Conservation (phyloP, 2,329 filamentous ascomycete species). For the Scopulariopsis brevicaulis region DNA sequence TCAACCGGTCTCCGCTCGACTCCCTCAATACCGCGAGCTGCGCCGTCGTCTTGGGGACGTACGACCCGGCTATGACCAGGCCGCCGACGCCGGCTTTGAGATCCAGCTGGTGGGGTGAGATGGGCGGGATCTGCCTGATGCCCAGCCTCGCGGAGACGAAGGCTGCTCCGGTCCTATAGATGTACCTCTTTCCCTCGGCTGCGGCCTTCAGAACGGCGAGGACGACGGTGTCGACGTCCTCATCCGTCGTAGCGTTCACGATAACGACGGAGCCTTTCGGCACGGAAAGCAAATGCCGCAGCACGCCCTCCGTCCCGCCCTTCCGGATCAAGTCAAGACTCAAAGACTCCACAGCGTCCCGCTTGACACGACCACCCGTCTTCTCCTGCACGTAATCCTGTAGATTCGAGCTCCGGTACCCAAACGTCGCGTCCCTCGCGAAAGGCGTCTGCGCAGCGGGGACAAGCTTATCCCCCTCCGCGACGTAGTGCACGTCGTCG, state of each 20-base stretch:
- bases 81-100: slow-evolving; percentile 29
- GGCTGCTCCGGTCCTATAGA: slow-evolving; percentile 27
- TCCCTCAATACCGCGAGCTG: slow-evolving; percentile 32
- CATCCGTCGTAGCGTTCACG: slow-evolving; percentile 39
- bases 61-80: slow-evolving; percentile 42
- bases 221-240: slow-evolving; percentile 44
- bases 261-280: slow-evolving; percentile 25
- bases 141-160: slow-evolving; percentile 36
- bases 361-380: slow-evolving; percentile 25
- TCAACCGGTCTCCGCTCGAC: slow-evolving; percentile 25
- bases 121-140: slow-evolving; percentile 36
- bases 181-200: slow-evolving; percentile 18
- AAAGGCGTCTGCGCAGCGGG: slow-evolving; percentile 43
- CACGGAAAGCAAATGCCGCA: slow-evolving; percentile 9
- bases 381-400: slow-evolving; percentile 43
- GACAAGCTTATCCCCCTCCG: slow-evolving; percentile 33
- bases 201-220: slow-evolving; percentile 29
- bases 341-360: slow-evolving; percentile 19
- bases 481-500: slow-evolving; percentile 45
- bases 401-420: slow-evolving; percentile 41
- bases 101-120: slow-evolving; percentile 30
- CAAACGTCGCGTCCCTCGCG: slow-evolving; percentile 44
- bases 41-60: slow-evolving; percentile 47
- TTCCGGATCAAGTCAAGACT: not conserved
- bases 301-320: not conserved